Percentiles rank a stretch among this genome's conserved stretches.
Evolutionary conservation across 208 protist species (phyloP).

Genomic region (Leishmania braziliensis): DNA sequence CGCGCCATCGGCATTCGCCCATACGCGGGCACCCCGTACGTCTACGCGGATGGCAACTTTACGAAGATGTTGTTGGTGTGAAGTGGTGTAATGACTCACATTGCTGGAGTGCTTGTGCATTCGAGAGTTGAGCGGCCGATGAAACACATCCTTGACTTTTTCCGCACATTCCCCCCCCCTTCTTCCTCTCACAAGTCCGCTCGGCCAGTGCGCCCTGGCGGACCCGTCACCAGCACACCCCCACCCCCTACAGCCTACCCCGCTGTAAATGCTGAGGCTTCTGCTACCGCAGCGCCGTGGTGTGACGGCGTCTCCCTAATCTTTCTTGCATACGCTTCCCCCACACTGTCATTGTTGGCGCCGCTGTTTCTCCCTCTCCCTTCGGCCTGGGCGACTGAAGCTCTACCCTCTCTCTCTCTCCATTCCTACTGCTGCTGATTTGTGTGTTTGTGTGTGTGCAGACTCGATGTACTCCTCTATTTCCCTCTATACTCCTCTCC

Average conservation of each 20-base stretch:
- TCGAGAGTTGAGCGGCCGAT: neutral
- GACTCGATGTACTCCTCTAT: neutral
- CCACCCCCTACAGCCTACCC: too few species aligned
- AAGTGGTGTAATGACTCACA: neutral
- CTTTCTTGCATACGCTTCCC: neutral
- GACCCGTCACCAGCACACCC: neutral
- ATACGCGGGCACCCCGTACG: constrained; percentile 68
- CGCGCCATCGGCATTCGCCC: constrained; percentile 40
- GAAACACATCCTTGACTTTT: neutral
- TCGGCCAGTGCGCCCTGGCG: neutral
- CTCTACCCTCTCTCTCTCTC: neutral
- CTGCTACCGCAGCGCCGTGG: neutral
- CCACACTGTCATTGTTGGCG: neutral
- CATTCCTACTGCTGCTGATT: too few species aligned
- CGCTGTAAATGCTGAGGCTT: neutral
- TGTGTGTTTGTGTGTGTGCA: neutral
- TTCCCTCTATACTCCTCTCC: neutral
- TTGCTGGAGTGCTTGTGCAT: neutral
- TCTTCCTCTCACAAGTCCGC: neutral
- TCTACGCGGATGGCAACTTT: constrained; percentile 58
- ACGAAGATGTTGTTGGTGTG: constrained; percentile 9
- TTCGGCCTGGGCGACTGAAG: neutral
- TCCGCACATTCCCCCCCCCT: neutral
- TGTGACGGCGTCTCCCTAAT: neutral
- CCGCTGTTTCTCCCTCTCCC: neutral